A percentile compares a stretch with the other conserved stretches of the same genome.
These are phyloP conservation scores for Sugiyamaella sp. DNA, from an alignment of 1,139 yeast species.

Conservation along the genomic window DNA sequence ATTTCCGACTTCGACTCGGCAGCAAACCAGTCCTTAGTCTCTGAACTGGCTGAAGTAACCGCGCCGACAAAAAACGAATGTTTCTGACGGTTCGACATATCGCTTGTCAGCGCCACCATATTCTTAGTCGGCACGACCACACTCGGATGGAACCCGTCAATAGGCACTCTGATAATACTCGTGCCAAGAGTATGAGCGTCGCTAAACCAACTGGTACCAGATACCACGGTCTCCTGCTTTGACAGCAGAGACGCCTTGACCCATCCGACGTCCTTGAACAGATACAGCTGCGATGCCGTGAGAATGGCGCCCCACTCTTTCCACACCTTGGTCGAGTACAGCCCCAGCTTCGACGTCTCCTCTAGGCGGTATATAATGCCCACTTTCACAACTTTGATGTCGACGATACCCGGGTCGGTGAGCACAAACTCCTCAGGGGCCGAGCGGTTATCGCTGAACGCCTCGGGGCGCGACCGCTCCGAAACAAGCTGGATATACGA, in stretches of 20 bases:
- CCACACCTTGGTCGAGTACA: conserved; percentile 42
- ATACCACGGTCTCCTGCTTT: background rate
- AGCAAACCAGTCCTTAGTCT: conserved; percentile 42
- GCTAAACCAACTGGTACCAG: background rate
- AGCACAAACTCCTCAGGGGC: conserved; percentile 35
- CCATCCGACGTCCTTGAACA: conserved; percentile 48
- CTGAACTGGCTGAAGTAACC: background rate
- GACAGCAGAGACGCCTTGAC: conserved; percentile 31
- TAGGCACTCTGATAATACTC: conserved; percentile 39
- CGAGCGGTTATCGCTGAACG: conserved; percentile 37
- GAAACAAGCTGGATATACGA: conserved; percentile 44
- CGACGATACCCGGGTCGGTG: conserved; percentile 46
- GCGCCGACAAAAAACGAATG: conserved; percentile 37
- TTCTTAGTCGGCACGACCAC: conserved; percentile 42
- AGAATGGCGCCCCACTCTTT: conserved; percentile 49
- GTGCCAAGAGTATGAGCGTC: conserved; percentile 11
- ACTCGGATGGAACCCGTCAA: conserved; percentile 47
- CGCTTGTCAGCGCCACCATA: conserved; percentile 42
- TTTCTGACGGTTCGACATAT: conserved; percentile 20
- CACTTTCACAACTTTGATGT: conserved; percentile 45
- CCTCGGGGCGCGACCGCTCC: conserved; percentile 44
- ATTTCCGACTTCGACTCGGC: conserved; percentile 46
- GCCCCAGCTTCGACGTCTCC: conserved; percentile 39
- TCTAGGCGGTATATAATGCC: conserved; percentile 46
- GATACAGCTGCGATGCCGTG: conserved; percentile 47